These are phyloP conservation scores for Leccinum variicolor DNA, from an alignment of 768 basidiomycete genomes.

Conservation along the genomic window DNA sequence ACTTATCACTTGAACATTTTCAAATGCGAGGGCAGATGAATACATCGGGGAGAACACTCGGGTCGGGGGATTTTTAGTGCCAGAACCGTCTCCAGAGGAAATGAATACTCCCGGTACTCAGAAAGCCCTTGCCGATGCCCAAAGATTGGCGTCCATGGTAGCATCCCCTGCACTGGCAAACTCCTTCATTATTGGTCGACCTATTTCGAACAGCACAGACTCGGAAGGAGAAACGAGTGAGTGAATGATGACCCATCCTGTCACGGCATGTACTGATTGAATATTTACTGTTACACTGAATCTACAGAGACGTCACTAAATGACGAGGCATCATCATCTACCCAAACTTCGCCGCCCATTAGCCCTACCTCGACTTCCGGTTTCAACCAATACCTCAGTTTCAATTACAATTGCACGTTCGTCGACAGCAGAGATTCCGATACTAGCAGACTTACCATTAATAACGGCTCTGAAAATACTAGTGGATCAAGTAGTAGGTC, in stretches of 20 bases:
- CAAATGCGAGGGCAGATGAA: neutral
- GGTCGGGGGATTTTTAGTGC: neutral
- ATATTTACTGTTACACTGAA: neutral
- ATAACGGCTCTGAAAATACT: neutral
- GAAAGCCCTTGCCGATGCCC: neutral
- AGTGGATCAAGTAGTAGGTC: constrained; percentile 3
- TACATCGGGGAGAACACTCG: neutral
- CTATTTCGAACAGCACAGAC: neutral
- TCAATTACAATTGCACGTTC: neutral
- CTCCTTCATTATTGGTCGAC: neutral
- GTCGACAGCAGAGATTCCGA: neutral
- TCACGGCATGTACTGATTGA: neutral
- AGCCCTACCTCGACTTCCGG: neutral
- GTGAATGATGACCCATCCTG: neutral
- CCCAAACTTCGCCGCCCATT: neutral
- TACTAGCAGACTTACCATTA: neutral
- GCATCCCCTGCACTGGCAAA: neutral
- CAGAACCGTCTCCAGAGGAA: neutral
- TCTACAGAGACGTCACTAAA: neutral
- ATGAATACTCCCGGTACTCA: neutral
- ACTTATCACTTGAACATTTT: neutral
- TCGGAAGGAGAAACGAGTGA: constrained; percentile 2
- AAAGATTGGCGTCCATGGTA: neutral
- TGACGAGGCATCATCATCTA: neutral
- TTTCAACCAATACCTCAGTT: neutral